A percentile compares a stretch with the other conserved stretches of the same genome.
These are phyloP conservation scores for Fusarium sp. DNA, from an alignment of 2,329 filamentous ascomycete genomes.

Conservation along the genomic window DNA sequence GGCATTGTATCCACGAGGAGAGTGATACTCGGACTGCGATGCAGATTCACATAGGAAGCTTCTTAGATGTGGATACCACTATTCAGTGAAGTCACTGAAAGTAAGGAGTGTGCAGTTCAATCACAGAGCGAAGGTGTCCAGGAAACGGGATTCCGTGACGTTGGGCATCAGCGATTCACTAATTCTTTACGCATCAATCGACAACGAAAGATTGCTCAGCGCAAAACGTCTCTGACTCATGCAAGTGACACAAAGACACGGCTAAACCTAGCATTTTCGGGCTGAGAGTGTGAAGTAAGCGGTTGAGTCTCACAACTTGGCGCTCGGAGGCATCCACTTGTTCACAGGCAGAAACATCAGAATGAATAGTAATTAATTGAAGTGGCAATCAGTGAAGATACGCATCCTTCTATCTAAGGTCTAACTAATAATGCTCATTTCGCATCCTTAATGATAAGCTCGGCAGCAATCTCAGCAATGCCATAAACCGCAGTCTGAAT, in stretches of 20 bases:
- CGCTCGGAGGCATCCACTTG: too few relatives aligned
- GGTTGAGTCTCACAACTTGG: neutral
- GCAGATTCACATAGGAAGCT: neutral
- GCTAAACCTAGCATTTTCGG: accelerated
- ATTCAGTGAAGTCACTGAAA: too few relatives aligned
- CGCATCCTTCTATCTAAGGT: accelerated
- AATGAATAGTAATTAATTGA: neutral
- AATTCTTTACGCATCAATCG: neutral
- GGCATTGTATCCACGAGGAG: accelerated
- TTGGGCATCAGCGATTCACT: neutral
- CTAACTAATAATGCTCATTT: neutral
- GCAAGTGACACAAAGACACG: accelerated
- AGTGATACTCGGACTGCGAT: accelerated
- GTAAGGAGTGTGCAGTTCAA: too few relatives aligned
- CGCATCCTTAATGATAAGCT: slow-evolving; percentile 35
- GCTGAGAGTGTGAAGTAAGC: neutral
- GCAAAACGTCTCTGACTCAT: accelerated
- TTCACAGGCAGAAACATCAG: neutral
- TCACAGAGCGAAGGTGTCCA: neutral
- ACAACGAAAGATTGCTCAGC: accelerated
- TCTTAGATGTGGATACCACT: accelerated
- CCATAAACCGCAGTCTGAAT: slow-evolving; percentile 63
- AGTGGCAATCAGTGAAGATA: neutral
- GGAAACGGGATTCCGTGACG: too few relatives aligned
- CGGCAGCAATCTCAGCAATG: slow-evolving; percentile 57